Percentiles rank a stretch among this genome's conserved stretches.
Evolutionary conservation across 2,329 filamentous ascomycete genomes (phyloP).

Genomic region (Xylaria sp.): DNA sequence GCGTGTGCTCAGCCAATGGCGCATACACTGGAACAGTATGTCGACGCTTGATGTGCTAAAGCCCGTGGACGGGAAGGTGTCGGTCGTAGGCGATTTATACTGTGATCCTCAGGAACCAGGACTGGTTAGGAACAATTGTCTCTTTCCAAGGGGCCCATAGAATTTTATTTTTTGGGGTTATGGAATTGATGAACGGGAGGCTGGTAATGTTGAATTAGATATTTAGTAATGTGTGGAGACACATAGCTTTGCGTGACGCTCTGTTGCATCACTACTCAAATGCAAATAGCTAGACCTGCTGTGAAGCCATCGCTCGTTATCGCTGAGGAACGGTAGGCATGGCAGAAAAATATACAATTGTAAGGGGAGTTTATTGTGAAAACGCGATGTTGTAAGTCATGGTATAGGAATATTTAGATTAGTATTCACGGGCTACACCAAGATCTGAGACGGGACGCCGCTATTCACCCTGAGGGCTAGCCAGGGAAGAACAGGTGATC

Average conservation of each 20-base stretch:
- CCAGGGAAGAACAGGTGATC: constrained; percentile 27
- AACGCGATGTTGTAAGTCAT: constrained; percentile 1
- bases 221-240: constrained; percentile 29
- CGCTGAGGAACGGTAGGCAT: not conserved
- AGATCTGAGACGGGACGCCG: not conserved
- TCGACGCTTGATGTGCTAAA: not conserved
- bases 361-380: not conserved
- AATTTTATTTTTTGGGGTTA: too few relatives aligned
- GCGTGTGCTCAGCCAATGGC: not conserved
- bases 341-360: not conserved
- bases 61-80: constrained; percentile 1
- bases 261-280: constrained; percentile 29
- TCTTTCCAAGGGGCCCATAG: constrained; percentile 17
- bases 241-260: constrained; percentile 25
- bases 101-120: constrained; percentile 4
- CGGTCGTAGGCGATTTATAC: constrained; percentile 3
- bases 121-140: constrained; percentile 22
- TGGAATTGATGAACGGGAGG: constrained; percentile 27
- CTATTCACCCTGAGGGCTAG: constrained; percentile 14
- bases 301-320: not conserved
- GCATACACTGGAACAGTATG: not conserved
- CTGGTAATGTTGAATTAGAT: constrained; percentile 22
- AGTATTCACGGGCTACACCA: not conserved
- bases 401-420: not conserved
- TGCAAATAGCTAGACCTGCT: constrained; percentile 5